Base-by-base conservation (phyloP, 2,329 filamentous ascomycete genomes). In the Tympanopsis confertula region DNA sequence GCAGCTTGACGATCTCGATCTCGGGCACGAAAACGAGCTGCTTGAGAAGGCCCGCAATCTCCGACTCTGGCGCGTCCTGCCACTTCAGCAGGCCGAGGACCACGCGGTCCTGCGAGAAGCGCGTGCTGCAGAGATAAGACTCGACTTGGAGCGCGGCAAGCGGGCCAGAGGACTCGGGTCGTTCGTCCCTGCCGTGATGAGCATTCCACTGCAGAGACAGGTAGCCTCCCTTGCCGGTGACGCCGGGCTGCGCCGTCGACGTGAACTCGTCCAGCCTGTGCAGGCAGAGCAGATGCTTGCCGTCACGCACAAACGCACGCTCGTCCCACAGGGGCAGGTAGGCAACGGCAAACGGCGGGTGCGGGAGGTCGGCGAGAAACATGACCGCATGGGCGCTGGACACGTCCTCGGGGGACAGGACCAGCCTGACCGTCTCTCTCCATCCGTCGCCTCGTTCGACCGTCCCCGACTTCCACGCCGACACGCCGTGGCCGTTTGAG, bases 321-420 rank as follows among this genome's bases (percentile, higher is more conserved):
- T 86, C 76, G 37, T 89, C 84, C 91, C 93, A 98, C 2, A 98
- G 67, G 0, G 91, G 91, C 65, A 98, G 80, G 69, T 94, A 87
- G 13, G 85, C 85, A 33, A 96, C 69, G 2, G 89, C 89, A 55
- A 96, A 95, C 1, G 91, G 87, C 35, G 86, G 81, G 39, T 82
- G 81, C 0, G 89, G 87, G 36, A 84, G 75, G 59, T 96, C 87
- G 5, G 87, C 80, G 39, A 98, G 64, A 47, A 86, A 88, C 73
- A 98, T 82, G 24, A 94, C 84, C 18, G 96, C 65, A 61, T 98
- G 91, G 12, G 84, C 80, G 17, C 77, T 76, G 2, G 80, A 71
- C 1, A 98, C 89, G 46, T 95, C 82, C 36, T 83, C 71, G 0
- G 86, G 78, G 1, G 81, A 70, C 28, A 98, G 71, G 2, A 79